Conservation (phyloP, 441 rosid genomes). For the Populus hybrid region DNA sequence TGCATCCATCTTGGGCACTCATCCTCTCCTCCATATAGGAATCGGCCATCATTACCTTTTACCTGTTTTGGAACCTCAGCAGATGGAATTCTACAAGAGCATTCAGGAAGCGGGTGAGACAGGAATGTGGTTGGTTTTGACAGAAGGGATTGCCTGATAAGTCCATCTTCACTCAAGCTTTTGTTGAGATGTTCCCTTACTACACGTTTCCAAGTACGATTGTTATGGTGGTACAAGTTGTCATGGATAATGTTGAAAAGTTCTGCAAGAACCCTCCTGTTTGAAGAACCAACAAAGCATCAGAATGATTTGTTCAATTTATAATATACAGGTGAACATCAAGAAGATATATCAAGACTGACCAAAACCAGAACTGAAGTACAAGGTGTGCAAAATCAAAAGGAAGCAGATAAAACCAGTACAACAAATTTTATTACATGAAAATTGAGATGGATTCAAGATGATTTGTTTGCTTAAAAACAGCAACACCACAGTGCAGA, state of each 20-base stretch:
- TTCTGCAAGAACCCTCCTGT: slow-evolving; percentile 68
- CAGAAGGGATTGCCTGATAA: no score
- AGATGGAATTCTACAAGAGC: no score
- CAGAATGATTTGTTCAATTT: background rate
- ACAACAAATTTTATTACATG: background rate
- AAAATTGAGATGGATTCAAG: background rate
- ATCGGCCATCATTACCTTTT: no score
- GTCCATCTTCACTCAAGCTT: no score
- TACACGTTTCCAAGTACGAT: slow-evolving; percentile 63
- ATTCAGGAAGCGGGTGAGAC: no score
- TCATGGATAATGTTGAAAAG: slow-evolving; percentile 57
- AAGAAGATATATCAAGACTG: background rate
- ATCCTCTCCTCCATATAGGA: no score
- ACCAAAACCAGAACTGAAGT: background rate
- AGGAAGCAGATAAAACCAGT: background rate
- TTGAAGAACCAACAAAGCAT: slow-evolving; percentile 14
- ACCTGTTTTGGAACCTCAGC: no score
- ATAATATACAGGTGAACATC: background rate
- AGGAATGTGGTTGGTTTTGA: no score
- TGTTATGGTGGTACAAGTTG: slow-evolving; percentile 68
- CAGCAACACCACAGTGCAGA: background rate
- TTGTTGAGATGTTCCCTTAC: slow-evolving; percentile 77
- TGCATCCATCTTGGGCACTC: no score
- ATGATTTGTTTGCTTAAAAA: background rate
- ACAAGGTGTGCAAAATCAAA: background rate